Base-by-base conservation (phyloP, 2,329 filamentous ascomycete species). In the Aspergillus niger region DNA sequence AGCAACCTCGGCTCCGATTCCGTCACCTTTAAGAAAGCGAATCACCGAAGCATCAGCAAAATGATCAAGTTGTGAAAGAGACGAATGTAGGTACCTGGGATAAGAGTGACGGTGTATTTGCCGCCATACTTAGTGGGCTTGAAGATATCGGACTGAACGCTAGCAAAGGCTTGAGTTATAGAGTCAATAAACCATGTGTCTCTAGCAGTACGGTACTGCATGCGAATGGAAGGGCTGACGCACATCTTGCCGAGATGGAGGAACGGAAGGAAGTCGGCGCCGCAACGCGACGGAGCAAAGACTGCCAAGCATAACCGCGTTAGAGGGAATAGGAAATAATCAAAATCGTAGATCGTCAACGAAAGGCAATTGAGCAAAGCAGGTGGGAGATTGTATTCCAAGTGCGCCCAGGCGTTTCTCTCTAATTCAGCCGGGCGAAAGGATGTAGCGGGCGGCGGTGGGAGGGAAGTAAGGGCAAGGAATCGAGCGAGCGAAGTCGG, bases 31-130 rank as follows among this genome's bases (percentile, higher is more conserved):
- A 32, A 38, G 55, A 6, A 11, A 30, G 22, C 22, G 36, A 43
- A 24, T 47, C 32, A 30, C 44, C 24, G 58, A 28, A 17, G 17
- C n/a, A 63, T 68, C 61, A 68, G 64, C 54, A n/a, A 61, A 56
- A 55, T 54, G 20, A 50, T 26, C 32, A 41, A 39, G 36, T 7
- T 22, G 39, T 61, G 32, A 30, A 7, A 24, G 30, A 43, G 36
- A n/a, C 10, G 36, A 22, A 39, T 54, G 36, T 48, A 52, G 79
- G 70, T 84, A 87, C 94, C 95, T 79, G 95, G 95, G 78, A 99
- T 98, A 75, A 99, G 86, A 67, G 94, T 97, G 72, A 97, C 94
- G 39, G 95, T 99, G 86, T 98, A 99, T 85, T 98, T 99, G 83
- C 94, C 92, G 79, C 95, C 95, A 80, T 93, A 98, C 86, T 98